These are phyloP conservation scores for Thalassiosira delicatula DNA, from an alignment of 352 stramenopile genomes.

Conservation along the genomic window DNA sequence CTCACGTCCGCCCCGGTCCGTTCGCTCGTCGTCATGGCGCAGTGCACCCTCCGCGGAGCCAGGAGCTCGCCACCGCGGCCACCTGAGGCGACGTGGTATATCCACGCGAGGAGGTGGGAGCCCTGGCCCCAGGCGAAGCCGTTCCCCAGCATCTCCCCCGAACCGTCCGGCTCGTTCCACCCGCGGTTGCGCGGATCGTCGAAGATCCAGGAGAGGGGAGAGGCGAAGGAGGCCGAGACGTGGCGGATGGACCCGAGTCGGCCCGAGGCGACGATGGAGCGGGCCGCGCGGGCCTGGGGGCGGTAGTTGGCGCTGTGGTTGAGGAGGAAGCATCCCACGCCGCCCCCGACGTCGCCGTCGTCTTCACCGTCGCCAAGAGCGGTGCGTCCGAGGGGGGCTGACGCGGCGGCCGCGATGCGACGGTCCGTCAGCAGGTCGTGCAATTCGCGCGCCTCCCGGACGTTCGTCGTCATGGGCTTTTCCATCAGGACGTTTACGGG, in stretches of 20 bases:
- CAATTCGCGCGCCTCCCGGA: conserved; percentile 64
- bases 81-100: conserved; percentile 60
- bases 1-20: conserved; percentile 71
- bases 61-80: conserved; percentile 38
- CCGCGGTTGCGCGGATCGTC: conserved; percentile 58
- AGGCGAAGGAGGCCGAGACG: conserved; percentile 66
- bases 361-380: no score
- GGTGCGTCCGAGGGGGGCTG: no score
- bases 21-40: conserved; percentile 60
- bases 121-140: conserved; percentile 79
- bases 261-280: conserved; percentile 52
- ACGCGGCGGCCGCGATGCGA: no score
- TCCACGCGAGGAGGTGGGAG: conserved; percentile 75
- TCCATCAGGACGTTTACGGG: conserved; percentile 77
- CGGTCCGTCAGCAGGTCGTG: conserved; percentile 50
- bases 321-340: conserved; percentile 65
- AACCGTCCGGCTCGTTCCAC: conserved; percentile 68
- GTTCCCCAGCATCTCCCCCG: conserved; percentile 73
- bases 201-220: conserved; percentile 75
- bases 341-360: no score
- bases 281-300: conserved; percentile 61
- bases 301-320: conserved; percentile 81
- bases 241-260: conserved; percentile 68
- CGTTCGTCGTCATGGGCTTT: conserved; percentile 79
- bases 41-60: conserved; percentile 56